Evolutionary conservation across 2,329 filamentous ascomycete species (phyloP).

Genomic region (Monosporascus sp.): DNA sequence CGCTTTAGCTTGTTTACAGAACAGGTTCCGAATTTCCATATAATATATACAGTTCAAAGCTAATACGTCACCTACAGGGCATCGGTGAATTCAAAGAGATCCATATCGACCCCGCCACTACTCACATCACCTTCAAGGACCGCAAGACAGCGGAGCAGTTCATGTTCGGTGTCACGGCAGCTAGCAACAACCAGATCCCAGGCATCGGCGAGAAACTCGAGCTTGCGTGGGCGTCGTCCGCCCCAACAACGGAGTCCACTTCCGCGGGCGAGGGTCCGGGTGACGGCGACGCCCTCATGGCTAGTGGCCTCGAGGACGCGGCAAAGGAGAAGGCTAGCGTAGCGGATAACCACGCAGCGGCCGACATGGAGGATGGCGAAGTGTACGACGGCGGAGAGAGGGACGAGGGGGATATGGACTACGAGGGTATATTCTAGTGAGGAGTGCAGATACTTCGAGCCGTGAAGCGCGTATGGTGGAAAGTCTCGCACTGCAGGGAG

Average conservation of each 20-base stretch:
- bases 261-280: background rate
- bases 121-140: constrained; percentile 60
- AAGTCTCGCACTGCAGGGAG: no score
- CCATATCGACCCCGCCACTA: constrained; percentile 39
- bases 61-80: constrained; percentile 38
- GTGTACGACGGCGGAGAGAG: constrained; percentile 13
- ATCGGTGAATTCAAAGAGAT: constrained; percentile 60
- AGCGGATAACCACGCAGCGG: constrained; percentile 9
- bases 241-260: constrained; percentile 15
- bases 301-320: constrained; percentile 14
- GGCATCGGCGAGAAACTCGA: constrained; percentile 60
- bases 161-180: constrained; percentile 45
- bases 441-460: no score
- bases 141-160: constrained; percentile 68
- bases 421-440: constrained; percentile 20
- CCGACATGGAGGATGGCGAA: constrained; percentile 22
- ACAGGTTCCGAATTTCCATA: no score
- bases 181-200: constrained; percentile 48
- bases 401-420: constrained; percentile 30
- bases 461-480: no score
- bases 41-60: constrained; percentile 3
- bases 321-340: constrained; percentile 14
- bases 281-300: constrained; percentile 16
- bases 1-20: constrained; percentile 3
- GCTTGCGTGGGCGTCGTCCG: constrained; percentile 53